Evolutionary conservation across 441 rosid genomes (phyloP), one percentile per base, ranked within the genome.

Genomic region (Gossypium davidsonii): DNA sequence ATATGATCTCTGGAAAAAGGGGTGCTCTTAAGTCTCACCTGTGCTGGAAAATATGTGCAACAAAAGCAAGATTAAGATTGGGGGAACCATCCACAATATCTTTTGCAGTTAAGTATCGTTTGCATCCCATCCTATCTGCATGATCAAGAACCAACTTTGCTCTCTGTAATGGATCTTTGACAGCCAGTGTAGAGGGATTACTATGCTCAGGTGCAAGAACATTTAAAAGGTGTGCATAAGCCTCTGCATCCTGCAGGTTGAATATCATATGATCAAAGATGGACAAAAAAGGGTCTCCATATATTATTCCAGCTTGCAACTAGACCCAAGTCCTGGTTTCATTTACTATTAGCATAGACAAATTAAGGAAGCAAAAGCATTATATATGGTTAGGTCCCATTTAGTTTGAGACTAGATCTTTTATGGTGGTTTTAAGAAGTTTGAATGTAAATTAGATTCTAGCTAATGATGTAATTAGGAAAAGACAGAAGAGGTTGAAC

Each of bases 31-130:
- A 18, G 37, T 59, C 78, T 80, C 72, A 95, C 99, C 99, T 92
- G 76, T 89, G 96, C 83, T 95, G 99, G 82, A 95, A 95, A 63
- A 95, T 80, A 81, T 93, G 93, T 59, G 99, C 99, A 74, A 92
- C 98, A 76, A 95, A 95, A 74, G 99, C 97, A 82, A 95, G 98
- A 77, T 95, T 95, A 68, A 95, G 99, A 87, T 92, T 95, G 60
- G 95, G 96, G 61, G 99, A 95, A 64, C 97, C 98, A 76, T 92
- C 98, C 44, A 90, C 88, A 67, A 95, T 95, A 79, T 95, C 98
- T 51, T 85, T 90, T 0, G 99, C 90, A 2, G 99, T 91, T 73
- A 95, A 80, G 82, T 92, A 95, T 95, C 93, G 84, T 73, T 88
- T 89, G 81, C 99, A 93, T 28, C 94, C 99, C 97, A 95, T 86